These are phyloP conservation scores for Zymoseptoria brevis DNA, from an alignment of 2,329 filamentous ascomycete species.

Conservation along the genomic window DNA sequence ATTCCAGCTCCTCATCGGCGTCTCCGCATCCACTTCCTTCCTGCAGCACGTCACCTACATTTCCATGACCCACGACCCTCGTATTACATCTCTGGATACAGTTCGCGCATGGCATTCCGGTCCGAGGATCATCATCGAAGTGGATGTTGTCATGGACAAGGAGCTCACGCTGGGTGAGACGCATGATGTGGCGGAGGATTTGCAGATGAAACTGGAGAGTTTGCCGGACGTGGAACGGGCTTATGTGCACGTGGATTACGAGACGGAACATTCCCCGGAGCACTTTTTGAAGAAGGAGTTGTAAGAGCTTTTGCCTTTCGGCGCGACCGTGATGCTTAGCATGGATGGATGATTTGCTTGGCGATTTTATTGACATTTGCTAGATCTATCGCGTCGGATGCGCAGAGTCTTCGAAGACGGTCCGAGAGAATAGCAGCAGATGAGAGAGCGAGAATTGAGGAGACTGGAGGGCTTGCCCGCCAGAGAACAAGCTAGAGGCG, in stretches of 20 bases:
- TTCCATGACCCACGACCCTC: constrained; percentile 77
- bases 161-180: constrained; percentile 64
- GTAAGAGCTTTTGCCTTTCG: constrained; percentile 24
- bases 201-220: constrained; percentile 90
- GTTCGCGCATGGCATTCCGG: constrained; percentile 90
- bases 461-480: background rate
- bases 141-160: constrained; percentile 89
- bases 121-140: constrained; percentile 82
- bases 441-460: background rate
- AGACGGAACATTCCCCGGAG: constrained; percentile 91
- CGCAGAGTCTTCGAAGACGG: background rate
- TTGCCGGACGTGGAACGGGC: constrained; percentile 86
- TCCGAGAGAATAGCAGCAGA: background rate
- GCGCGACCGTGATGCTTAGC: background rate
- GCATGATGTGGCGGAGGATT: constrained; percentile 86
- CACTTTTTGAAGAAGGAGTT: constrained; percentile 62
- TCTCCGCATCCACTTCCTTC: constrained; percentile 74
- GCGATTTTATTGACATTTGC: background rate
- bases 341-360: background rate
- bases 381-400: background rate
- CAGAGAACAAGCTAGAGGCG: background rate
- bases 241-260: constrained; percentile 96
- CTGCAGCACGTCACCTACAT: constrained; percentile 95
- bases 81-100: constrained; percentile 82
- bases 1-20: constrained; percentile 84